Evolutionary conservation across 495 filamentous ascomycete species (phyloP).

Genomic region (Chaetomium tenue): DNA sequence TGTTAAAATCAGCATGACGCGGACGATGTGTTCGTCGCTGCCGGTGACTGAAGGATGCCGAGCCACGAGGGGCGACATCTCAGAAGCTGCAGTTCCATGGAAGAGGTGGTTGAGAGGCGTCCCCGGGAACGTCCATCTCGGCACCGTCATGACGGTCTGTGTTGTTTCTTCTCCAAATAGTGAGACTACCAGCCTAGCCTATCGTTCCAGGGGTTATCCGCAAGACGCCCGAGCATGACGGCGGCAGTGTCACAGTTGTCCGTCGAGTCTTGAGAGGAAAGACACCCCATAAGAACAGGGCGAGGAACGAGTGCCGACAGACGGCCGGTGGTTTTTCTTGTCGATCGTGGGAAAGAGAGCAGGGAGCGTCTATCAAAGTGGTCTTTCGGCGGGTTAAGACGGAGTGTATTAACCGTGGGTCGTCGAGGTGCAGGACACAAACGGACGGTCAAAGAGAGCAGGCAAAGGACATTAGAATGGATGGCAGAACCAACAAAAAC

Average conservation of each 20-base stretch:
- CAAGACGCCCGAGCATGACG: conserved; percentile 22
- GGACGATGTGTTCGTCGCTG: conserved; percentile 8
- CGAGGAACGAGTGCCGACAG: no score
- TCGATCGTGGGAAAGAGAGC: not conserved
- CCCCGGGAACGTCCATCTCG: not conserved
- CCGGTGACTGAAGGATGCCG: conserved; percentile 1
- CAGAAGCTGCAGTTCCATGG: not conserved
- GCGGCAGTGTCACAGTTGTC: not conserved
- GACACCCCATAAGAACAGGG: no score
- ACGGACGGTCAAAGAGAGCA: not conserved
- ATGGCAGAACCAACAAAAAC: not conserved
- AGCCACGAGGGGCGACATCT: not conserved
- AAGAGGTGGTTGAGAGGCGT: not conserved
- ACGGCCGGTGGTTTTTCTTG: not conserved
- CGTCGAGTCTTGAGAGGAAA: not conserved
- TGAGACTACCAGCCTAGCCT: conserved; percentile 28
- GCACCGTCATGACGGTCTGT: not conserved
- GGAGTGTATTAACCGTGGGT: not conserved
- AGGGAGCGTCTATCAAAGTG: not conserved
- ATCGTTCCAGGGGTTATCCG: conserved; percentile 20
- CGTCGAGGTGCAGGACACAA: not conserved
- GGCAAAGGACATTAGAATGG: not conserved
- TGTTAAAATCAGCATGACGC: conserved; percentile 30
- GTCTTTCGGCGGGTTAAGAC: not conserved
- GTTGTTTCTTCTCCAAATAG: conserved; percentile 7